A percentile compares a stretch with the other conserved stretches of the same genome.
phyloP scores from a whole-genome alignment of 257 asterid genomes.

The Echites panduratus region DNA sequence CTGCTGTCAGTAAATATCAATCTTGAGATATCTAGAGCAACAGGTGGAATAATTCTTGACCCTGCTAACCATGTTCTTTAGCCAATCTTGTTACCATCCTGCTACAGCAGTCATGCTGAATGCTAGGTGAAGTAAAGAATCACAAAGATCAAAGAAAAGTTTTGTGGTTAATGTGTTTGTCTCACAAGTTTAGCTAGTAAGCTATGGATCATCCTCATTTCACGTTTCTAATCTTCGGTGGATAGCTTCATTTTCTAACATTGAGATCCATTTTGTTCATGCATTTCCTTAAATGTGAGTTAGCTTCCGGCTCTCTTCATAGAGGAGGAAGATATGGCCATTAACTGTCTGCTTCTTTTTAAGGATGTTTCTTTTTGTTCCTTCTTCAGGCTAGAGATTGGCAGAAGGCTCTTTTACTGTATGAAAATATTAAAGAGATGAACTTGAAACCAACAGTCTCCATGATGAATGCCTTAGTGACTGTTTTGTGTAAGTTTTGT shows the following conservation, averaged over 20 bases:
- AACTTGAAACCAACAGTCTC: constrained; percentile 76
- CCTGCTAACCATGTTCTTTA: background rate
- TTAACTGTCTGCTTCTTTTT: constrained; percentile 1
- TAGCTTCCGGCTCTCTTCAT: background rate
- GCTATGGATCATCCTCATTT: background rate
- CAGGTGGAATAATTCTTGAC: background rate
- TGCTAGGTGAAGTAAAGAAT: background rate
- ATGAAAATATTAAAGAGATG: constrained; percentile 55
- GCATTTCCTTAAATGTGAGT: background rate
- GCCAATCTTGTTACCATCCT: background rate
- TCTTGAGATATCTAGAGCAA: background rate
- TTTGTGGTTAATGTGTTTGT: background rate
- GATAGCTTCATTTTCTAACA: background rate
- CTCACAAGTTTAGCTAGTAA: background rate
- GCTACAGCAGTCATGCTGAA: background rate
- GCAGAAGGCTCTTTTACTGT: constrained; percentile 84
- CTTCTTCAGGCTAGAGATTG: constrained; percentile 65
- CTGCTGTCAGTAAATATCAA: background rate
- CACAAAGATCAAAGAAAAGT: background rate
- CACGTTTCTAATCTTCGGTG: background rate
- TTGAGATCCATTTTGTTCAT: background rate
- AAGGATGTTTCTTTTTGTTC: constrained; percentile 16
- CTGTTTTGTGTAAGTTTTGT: constrained; percentile 77
- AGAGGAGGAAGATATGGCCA: background rate
- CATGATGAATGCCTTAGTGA: constrained; percentile 90